phyloP scores from a whole-genome alignment of 1,284 basidiomycete genomes.

The Microbotryum saponariae region DNA sequence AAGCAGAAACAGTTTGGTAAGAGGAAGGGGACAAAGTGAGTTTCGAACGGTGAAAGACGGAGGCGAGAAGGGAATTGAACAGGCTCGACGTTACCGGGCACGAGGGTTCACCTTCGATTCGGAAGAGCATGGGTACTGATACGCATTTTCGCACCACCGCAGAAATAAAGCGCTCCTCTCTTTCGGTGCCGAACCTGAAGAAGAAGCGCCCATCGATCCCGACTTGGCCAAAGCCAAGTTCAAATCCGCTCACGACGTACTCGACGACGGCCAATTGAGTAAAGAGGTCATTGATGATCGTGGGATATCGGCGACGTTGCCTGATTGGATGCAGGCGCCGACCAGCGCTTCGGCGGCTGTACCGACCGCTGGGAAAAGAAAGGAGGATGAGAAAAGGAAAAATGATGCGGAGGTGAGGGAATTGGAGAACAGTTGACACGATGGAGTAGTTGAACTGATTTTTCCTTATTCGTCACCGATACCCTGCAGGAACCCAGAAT shows the following conservation, averaged over 20 bases:
- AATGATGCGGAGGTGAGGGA: too few relatives aligned
- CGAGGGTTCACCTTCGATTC: background rate
- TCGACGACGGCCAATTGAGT: conserved; percentile 28
- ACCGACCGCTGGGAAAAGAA: conserved; percentile 2
- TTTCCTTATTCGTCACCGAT: too few relatives aligned
- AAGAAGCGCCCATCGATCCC: conserved; percentile 50
- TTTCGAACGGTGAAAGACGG: conserved; percentile 14
- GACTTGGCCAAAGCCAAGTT: conserved; percentile 63
- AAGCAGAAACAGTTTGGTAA: conserved; percentile 51
- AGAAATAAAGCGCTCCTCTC: conserved; percentile 82
- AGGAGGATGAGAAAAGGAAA: background rate
- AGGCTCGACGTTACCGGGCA: background rate
- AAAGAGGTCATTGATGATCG: conserved; percentile 31
- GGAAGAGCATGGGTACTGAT: background rate
- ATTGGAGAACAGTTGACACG: too few relatives aligned
- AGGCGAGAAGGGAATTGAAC: conserved; percentile 6
- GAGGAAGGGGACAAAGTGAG: conserved; percentile 64
- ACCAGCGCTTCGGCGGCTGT: background rate
- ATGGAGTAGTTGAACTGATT: too few relatives aligned
- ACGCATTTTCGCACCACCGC: background rate
- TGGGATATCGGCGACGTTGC: conserved; percentile 26
- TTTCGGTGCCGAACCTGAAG: conserved; percentile 72
- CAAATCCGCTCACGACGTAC: conserved; percentile 45
- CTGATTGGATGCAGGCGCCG: conserved; percentile 19
- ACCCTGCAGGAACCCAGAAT: conserved; percentile 5